Percentiles rank a stretch among this genome's conserved stretches.
These are phyloP conservation scores for Botrytis hyacinthi DNA, from an alignment of 2,329 filamentous ascomycete species.

Conservation along the genomic window DNA sequence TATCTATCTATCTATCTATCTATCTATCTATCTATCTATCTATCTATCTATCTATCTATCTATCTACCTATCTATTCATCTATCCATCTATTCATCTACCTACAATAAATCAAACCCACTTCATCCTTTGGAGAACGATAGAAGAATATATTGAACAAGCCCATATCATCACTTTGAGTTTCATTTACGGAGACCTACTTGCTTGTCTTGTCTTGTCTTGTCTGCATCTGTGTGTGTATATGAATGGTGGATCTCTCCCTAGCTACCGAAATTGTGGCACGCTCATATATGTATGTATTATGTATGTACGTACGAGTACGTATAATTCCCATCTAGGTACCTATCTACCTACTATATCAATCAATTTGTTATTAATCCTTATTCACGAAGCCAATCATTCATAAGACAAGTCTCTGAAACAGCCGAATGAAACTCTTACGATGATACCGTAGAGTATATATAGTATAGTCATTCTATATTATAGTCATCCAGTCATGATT, in stretches of 20 bases:
- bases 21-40: no score
- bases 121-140: not conserved
- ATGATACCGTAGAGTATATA: not conserved
- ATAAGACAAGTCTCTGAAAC: not conserved
- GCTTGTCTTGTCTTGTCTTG: not conserved
- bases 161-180: not conserved
- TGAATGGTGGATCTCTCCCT: not conserved
- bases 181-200: not conserved
- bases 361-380: not conserved
- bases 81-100: no score
- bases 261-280: not conserved
- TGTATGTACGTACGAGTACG: not conserved
- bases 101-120: not conserved
- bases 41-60: no score
- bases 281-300: not conserved
- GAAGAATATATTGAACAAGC: not conserved
- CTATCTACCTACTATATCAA: not conserved
- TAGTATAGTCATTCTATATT: not conserved
- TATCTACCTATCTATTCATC: no score
- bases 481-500: not conserved
- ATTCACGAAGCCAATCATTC: not conserved
- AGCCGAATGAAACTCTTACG: not conserved
- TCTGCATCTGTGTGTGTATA: not conserved
- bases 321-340: not conserved
- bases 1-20: no score